phyloP scores from a whole-genome alignment of 2,329 filamentous ascomycete genomes.

The Penicillium crustosum region DNA sequence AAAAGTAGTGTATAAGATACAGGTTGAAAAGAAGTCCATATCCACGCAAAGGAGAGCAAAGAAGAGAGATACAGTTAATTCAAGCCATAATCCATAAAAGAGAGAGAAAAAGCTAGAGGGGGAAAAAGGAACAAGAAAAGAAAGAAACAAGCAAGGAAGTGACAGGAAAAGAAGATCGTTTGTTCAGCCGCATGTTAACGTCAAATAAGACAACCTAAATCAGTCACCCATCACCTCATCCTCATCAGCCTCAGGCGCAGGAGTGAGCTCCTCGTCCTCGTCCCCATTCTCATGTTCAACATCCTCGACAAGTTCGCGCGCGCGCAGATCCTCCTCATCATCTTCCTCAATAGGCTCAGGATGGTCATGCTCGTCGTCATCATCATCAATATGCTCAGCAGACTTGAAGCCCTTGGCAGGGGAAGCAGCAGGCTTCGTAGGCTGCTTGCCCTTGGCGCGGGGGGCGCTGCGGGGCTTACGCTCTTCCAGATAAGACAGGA shows the following conservation, averaged over 20 bases:
- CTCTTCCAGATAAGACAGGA: constrained; percentile 76
- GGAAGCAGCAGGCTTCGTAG: constrained; percentile 18
- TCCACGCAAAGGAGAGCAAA: constrained; percentile 13
- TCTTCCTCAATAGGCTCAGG: constrained; percentile 40
- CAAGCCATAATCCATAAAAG: constrained; percentile 7
- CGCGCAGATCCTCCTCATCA: constrained; percentile 43
- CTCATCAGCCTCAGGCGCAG: constrained; percentile 35
- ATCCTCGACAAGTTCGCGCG: constrained; percentile 39
- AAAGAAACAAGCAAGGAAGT: background rate
- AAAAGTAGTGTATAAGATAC: constrained; percentile 4
- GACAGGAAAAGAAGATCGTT: background rate
- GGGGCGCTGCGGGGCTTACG: constrained; percentile 47
- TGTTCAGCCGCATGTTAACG: constrained; percentile 11
- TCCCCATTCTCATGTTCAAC: constrained; percentile 33
- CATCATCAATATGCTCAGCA: constrained; percentile 47
- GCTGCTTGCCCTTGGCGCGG: constrained; percentile 38
- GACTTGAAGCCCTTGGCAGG: constrained; percentile 33
- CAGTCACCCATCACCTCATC: constrained; percentile 48
- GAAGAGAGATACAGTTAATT: constrained; percentile 8
- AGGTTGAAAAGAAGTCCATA: constrained; percentile 2
- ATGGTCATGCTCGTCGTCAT: constrained; percentile 40
- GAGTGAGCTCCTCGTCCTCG: constrained; percentile 30
- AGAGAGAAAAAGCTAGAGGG: constrained; percentile 1
- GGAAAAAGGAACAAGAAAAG: constrained; percentile 8
- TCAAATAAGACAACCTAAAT: constrained; percentile 10